Evolutionary conservation across 768 basidiomycete genomes (phyloP), one percentile per base, ranked within the genome.

Genomic region (Termitomyces sp.): DNA sequence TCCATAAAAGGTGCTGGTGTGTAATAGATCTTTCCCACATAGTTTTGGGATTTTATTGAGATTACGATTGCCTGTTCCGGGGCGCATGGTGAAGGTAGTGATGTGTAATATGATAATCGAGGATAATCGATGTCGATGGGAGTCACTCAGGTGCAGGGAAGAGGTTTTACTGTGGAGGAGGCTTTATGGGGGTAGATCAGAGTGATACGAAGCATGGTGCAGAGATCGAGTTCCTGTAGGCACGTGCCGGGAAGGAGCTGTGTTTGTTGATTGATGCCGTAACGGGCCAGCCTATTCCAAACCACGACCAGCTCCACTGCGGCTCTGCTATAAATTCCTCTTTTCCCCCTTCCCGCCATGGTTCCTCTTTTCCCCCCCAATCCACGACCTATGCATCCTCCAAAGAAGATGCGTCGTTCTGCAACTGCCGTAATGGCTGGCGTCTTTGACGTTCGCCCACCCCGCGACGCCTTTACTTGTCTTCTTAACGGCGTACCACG

Each of bases 341-440:
- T 62, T 63, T 34, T 49, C 34, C 49, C 16, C 34, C 10, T 24
- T 36, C 57, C 60, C 18, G 1, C 55, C 46, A 79, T 78, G 76
- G 65, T 73, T 58, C 62, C 71, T 55, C 69, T 71, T 55, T 58
- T 68, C 49, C 69, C 66, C 53, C 71, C 62, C 45, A 63, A 67
- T 44, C 61, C 71, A 39, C 70, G 69, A 50, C 57, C 63, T 27
- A 65, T 67, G 57, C 69, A 74, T 55, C 70, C 73, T 5, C 64
- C 66, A 52, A 81, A 81, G 66, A 79, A 71, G 53, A 69, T 69
- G 30, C 74, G 81, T 20, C 86, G 91, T 58, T 86, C 82, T 48
- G 91, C 91, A 44, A 93, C 91, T 8, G 69, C 84, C 9, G 86
- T 92, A 42, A 82, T 91, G 72, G 84, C 89, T 0, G 91, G 91